Percentiles rank a stretch among this genome's conserved stretches.
phyloP scores from a whole-genome alignment of 805 yeast genomes.

The Wickerhamiella australiensis region DNA sequence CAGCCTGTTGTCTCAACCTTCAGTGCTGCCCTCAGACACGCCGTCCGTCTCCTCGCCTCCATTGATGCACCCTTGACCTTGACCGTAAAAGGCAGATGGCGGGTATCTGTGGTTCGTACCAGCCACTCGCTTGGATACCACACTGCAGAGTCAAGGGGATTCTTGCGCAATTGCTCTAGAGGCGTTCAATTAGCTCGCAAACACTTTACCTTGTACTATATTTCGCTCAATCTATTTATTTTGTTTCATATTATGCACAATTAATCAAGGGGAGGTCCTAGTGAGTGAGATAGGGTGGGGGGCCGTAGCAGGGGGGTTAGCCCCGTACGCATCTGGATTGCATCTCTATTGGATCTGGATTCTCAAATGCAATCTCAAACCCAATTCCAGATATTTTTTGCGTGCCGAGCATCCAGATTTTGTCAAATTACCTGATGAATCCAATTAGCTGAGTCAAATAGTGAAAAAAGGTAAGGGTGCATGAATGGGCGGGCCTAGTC shows the following conservation, averaged over 20 bases:
- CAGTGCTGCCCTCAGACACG: conserved; percentile 2
- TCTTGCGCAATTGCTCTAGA: neutral
- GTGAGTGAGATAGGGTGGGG: neutral
- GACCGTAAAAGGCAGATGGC: neutral
- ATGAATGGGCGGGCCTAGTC: too few species aligned
- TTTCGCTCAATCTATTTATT: too few species aligned
- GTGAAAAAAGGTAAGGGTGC: neutral
- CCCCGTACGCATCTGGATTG: too few species aligned
- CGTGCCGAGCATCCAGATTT: neutral
- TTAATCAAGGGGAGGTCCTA: neutral
- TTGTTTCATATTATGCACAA: conserved; percentile 1
- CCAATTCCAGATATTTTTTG: neutral
- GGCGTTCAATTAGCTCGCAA: too few species aligned
- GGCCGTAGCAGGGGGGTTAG: too few species aligned
- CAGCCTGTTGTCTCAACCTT: neutral
- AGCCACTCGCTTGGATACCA: neutral
- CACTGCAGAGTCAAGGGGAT: neutral
- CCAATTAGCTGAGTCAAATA: neutral
- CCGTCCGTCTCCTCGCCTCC: neutral
- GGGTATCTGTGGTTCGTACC: neutral
- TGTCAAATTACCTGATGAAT: neutral
- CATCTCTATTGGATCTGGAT: neutral
- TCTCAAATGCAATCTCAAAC: neutral
- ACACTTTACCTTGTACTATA: too few species aligned
- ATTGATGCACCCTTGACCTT: neutral